These are phyloP conservation scores for Ophiocordyceps camponoti-saundersi DNA, from an alignment of 2,329 filamentous ascomycete genomes.

Conservation along the genomic window DNA sequence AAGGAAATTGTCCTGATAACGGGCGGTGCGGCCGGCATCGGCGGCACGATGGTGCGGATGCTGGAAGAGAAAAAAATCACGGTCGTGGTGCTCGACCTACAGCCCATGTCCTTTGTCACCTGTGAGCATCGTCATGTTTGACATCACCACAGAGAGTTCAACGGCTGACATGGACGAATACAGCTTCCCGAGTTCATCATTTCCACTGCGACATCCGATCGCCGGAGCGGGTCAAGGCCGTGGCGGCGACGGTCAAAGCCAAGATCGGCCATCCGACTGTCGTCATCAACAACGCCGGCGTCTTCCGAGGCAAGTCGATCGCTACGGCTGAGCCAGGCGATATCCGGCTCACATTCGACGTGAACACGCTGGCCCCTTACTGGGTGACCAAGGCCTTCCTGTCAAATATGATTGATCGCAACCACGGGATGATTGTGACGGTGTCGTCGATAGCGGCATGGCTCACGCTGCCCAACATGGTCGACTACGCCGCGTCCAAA, in stretches of 20 bases:
- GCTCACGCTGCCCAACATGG: constrained; percentile 41
- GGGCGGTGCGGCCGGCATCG: constrained; percentile 60
- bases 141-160: constrained; percentile 2
- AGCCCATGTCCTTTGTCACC: constrained; percentile 36
- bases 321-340: constrained; percentile 39
- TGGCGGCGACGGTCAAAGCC: constrained; percentile 33
- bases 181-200: constrained; percentile 40
- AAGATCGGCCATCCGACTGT: constrained; percentile 48
- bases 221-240: constrained; percentile 29
- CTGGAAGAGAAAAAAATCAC: constrained; percentile 49
- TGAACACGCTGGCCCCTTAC: constrained; percentile 54
- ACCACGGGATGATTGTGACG: constrained; percentile 61
- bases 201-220: constrained; percentile 56
- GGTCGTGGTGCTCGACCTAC: constrained; percentile 56
- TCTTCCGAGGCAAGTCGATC: constrained; percentile 43
- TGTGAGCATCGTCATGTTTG: constrained; percentile 15
- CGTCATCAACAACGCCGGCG: constrained; percentile 57
- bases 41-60: constrained; percentile 43
- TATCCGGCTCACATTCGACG: constrained; percentile 50
- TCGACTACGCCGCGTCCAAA: constrained; percentile 53
- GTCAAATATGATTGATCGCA: constrained; percentile 40
- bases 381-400: constrained; percentile 51
- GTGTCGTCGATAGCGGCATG: constrained; percentile 49
- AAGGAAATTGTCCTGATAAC: constrained; percentile 58
- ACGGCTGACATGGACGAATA: constrained; percentile 3